Evolutionary conservation across 1,284 basidiomycete genomes (phyloP).

Genomic region (Sporisorium reilianum): DNA sequence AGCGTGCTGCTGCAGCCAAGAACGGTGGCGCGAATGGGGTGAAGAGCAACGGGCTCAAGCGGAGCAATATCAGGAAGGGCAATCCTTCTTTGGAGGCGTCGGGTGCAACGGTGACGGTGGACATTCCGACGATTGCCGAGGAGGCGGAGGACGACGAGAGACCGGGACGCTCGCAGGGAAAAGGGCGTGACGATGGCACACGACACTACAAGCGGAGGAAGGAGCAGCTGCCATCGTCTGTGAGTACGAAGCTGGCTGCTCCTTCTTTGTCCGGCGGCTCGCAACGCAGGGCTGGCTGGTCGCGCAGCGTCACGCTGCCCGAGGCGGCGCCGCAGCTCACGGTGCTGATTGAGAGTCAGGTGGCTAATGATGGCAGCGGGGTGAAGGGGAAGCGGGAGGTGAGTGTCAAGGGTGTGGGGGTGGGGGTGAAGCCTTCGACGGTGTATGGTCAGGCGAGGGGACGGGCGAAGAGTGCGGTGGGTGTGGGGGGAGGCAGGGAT

Average conservation of each 20-base stretch:
- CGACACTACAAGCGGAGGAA: slow-evolving; percentile 22
- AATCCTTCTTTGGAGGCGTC: slow-evolving; percentile 27
- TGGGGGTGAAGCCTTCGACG: slow-evolving; percentile 20
- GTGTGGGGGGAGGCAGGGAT: background rate
- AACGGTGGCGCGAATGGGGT: slow-evolving; percentile 4
- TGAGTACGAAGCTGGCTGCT: background rate
- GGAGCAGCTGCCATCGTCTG: slow-evolving; percentile 52
- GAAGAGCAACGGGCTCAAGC: slow-evolving; percentile 25
- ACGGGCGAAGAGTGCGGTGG: slow-evolving; percentile 3
- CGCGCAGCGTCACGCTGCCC: slow-evolving; percentile 23
- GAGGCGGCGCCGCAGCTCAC: slow-evolving; percentile 11
- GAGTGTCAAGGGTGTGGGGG: slow-evolving; percentile 15
- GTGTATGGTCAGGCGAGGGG: slow-evolving; percentile 13
- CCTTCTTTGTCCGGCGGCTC: slow-evolving; percentile 12
- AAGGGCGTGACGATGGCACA: slow-evolving; percentile 47
- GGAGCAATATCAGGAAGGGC: slow-evolving; percentile 33
- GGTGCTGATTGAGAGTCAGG: slow-evolving; percentile 28
- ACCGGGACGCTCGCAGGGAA: slow-evolving; percentile 27
- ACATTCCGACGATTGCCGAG: slow-evolving; percentile 31
- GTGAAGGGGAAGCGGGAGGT: background rate
- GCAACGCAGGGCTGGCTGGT: slow-evolving; percentile 11
- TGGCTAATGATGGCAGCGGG: background rate
- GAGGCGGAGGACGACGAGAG: slow-evolving; percentile 13
- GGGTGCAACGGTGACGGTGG: slow-evolving; percentile 10
- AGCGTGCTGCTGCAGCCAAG: slow-evolving; percentile 7